Evolutionary conservation across 2,329 filamentous ascomycete species (phyloP).

Genomic region (Domatiomyces globalis): DNA sequence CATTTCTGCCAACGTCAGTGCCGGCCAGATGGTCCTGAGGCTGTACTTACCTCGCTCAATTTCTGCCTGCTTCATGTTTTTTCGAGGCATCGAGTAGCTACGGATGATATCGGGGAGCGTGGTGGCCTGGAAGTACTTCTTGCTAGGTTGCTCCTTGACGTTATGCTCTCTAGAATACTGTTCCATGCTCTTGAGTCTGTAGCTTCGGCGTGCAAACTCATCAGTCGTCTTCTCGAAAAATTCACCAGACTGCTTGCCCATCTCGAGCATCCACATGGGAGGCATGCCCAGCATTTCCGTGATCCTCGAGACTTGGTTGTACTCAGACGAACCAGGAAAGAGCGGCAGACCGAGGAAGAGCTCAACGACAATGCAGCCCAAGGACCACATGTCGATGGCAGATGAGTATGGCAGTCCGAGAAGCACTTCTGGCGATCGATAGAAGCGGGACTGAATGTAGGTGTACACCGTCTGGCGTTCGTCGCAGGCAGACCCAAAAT

Average conservation of each 20-base stretch:
- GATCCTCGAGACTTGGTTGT: slow-evolving; percentile 94
- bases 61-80: slow-evolving; percentile 97
- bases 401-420: slow-evolving; percentile 95
- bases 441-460: slow-evolving; percentile 97
- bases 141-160: slow-evolving; percentile 96
- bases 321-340: slow-evolving; percentile 94
- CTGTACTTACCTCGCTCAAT: slow-evolving; percentile 69
- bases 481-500: slow-evolving; percentile 96
- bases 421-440: slow-evolving; percentile 88
- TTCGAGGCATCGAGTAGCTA: slow-evolving; percentile 93
- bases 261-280: slow-evolving; percentile 97
- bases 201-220: slow-evolving; percentile 81
- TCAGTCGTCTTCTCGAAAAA: slow-evolving; percentile 92
- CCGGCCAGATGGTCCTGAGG: neutral
- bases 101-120: slow-evolving; percentile 95
- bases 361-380: slow-evolving; percentile 96
- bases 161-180: slow-evolving; percentile 92
- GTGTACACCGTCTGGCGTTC: slow-evolving; percentile 98
- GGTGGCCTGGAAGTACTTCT: slow-evolving; percentile 95
- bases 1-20: slow-evolving; percentile 56
- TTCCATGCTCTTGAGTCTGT: slow-evolving; percentile 92
- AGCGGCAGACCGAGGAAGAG: slow-evolving; percentile 86
- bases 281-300: slow-evolving; percentile 96
- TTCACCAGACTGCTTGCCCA: slow-evolving; percentile 92
- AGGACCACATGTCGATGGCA: slow-evolving; percentile 98